These are phyloP conservation scores for Mrakia gelida DNA, from an alignment of 768 basidiomycete genomes.

Conservation along the genomic window DNA sequence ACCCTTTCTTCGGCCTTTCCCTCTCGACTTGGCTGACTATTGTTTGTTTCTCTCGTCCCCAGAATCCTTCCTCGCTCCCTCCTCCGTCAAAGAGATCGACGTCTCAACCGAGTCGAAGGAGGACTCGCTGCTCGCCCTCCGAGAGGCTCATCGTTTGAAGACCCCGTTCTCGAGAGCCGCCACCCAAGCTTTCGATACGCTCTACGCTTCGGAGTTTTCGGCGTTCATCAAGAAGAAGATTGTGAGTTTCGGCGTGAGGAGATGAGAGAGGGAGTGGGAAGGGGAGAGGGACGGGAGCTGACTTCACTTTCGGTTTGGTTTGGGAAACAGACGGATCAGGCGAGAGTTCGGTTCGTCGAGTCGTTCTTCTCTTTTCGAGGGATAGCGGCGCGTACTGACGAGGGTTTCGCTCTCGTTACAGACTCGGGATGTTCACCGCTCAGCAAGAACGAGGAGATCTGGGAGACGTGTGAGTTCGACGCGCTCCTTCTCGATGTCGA, in stretches of 20 bases:
- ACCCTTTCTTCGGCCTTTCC: background rate
- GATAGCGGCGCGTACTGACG: too few species aligned
- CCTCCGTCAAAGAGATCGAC: constrained; percentile 12
- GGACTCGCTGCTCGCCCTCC: background rate
- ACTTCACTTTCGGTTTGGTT: background rate
- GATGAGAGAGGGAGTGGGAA: too few species aligned
- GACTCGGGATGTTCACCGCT: constrained; percentile 16
- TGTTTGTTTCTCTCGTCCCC: too few species aligned
- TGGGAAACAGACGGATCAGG: background rate
- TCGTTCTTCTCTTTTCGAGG: too few species aligned
- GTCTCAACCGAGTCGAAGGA: background rate
- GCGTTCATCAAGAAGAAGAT: constrained; percentile 12
- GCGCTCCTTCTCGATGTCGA: background rate
- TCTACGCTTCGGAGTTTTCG: constrained; percentile 4
- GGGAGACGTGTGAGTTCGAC: constrained; percentile 15
- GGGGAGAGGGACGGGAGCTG: background rate
- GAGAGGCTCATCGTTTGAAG: constrained; percentile 9
- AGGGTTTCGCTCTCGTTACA: too few species aligned
- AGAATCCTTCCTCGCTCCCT: constrained; percentile 11
- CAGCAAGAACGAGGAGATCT: constrained; percentile 11
- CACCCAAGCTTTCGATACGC: background rate
- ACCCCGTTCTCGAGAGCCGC: constrained; percentile 5
- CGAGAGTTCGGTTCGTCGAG: background rate
- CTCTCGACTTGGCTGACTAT: background rate
- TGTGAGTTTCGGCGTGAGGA: background rate